Conservation (phyloP, 2,329 filamentous ascomycete species). For the Rhynchosporium graminicola region DNA sequence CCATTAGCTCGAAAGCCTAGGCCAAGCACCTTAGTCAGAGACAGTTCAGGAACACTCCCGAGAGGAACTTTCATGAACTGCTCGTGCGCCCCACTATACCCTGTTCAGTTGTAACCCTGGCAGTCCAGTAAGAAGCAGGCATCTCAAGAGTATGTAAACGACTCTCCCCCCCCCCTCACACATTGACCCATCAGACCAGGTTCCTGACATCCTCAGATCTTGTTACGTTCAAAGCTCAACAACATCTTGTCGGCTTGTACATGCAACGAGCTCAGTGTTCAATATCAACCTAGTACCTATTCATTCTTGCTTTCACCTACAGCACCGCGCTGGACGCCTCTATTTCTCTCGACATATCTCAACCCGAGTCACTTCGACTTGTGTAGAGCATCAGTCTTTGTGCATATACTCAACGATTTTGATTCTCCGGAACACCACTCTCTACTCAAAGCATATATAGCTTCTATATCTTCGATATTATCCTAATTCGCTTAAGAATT, state of each 20-base stretch:
- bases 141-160: slow-evolving; percentile 38
- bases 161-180: slow-evolving; percentile 28
- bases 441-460: slow-evolving; percentile 7
- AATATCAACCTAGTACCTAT: slow-evolving; percentile 12
- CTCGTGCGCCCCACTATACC: slow-evolving; percentile 36
- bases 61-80: slow-evolving; percentile 28
- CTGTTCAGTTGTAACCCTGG: slow-evolving; percentile 28
- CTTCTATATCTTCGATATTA: slow-evolving; percentile 1
- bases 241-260: slow-evolving; percentile 15
- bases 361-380: slow-evolving; percentile 16
- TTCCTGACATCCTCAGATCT: slow-evolving; percentile 35
- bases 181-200: slow-evolving; percentile 27
- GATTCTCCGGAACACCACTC: slow-evolving; percentile 15
- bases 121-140: slow-evolving; percentile 28
- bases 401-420: slow-evolving; percentile 8
- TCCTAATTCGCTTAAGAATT: slow-evolving; percentile 12
- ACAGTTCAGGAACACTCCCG: slow-evolving; percentile 26
- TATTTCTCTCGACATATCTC: slow-evolving; percentile 20
- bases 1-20: slow-evolving; percentile 13
- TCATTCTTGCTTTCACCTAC: slow-evolving; percentile 21
- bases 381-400: slow-evolving; percentile 21
- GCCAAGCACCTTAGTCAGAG: slow-evolving; percentile 28
- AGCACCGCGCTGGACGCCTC: slow-evolving; percentile 35
- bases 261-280: slow-evolving; percentile 14
- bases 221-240: slow-evolving; percentile 20